Evolutionary conservation across 2,329 filamentous ascomycete species (phyloP).

Genomic region (Exophiala sp.): DNA sequence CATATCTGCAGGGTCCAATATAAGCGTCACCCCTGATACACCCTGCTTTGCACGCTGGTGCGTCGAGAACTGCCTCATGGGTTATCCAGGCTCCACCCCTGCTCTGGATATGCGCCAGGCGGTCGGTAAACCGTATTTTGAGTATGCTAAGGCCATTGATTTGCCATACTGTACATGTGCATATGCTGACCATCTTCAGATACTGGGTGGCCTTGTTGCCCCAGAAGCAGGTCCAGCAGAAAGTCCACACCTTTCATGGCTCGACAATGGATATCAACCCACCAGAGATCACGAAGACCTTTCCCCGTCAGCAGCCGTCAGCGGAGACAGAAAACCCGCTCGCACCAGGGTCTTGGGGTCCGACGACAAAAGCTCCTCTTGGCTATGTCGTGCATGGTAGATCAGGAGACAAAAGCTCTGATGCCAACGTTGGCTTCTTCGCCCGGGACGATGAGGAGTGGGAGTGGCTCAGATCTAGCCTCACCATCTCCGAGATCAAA

Average conservation of each 20-base stretch:
- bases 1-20: too few species aligned
- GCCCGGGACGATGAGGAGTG: slow-evolving; percentile 25
- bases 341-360: slow-evolving; percentile 24
- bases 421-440: slow-evolving; percentile 42
- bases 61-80: slow-evolving; percentile 18
- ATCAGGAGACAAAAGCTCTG: slow-evolving; percentile 38
- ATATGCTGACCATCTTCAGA: too few species aligned
- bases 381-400: slow-evolving; percentile 44
- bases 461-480: slow-evolving; percentile 37
- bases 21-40: too few species aligned
- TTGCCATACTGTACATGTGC: too few species aligned
- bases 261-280: too few species aligned
- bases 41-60: too few species aligned
- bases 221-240: too few species aligned
- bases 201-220: too few species aligned
- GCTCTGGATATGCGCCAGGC: slow-evolving; percentile 18
- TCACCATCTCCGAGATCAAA: slow-evolving; percentile 37
- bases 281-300: slow-evolving; percentile 5
- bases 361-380: slow-evolving; percentile 33
- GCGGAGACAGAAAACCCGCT: neutral
- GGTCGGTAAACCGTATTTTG: slow-evolving; percentile 22
- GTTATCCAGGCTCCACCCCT: slow-evolving; percentile 28
- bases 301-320: slow-evolving; percentile 1
- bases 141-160: slow-evolving; percentile 12
- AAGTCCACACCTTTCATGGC: too few species aligned